Base-by-base conservation (phyloP, 768 basidiomycete species). In the Rubroboletus satanas region DNA sequence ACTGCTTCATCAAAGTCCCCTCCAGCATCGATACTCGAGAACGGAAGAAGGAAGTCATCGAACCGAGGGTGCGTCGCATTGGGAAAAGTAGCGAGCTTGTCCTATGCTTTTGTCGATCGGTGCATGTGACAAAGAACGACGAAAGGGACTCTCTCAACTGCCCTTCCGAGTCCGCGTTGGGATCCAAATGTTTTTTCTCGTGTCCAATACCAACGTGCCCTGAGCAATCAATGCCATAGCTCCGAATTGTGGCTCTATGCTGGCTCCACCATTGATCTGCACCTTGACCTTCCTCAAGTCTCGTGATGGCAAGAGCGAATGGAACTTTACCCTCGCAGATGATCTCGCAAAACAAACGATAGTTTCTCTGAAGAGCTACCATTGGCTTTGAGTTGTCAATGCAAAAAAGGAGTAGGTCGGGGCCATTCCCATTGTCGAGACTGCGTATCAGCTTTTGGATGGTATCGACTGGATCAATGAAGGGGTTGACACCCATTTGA, bases 231-330 rank as follows among this genome's bases (percentile, higher is more conserved):
- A 69, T 49, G 3, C 56, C 57, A 42, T 56, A 59, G 21, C 23
- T 50, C 17, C 41, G 43, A 14, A 71, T 55, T 18, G 46, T 54
- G 10, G 21, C 8, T 3, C 45, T 18, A 41, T 77, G 66, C 32
- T 55, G 52, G 14, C 26, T 37, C 75, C 73, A 72, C 78, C 78
- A 78, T 41, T 59, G 59, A 18, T 69, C 60, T 56, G 62, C 67
- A 15, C 61, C 62, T 10, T 58, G 46, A 14, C 67, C 49, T 43
- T 56, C 63, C 37, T 64, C 60, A 0, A 73, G 72, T 29, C 63
- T 63, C n/a, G 67, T 73, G 44, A 71, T 58, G 7, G 59, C 65
- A 9, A 73, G 56, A 7, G 70, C 67, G 17, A 66, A 62, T 2
- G 71, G 54, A 60, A 68, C 64, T 42, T 59, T 65, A 23, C 52